These are phyloP conservation scores for Verbascum thapsus DNA, from an alignment of 257 asterid genomes.

Conservation along the genomic window DNA sequence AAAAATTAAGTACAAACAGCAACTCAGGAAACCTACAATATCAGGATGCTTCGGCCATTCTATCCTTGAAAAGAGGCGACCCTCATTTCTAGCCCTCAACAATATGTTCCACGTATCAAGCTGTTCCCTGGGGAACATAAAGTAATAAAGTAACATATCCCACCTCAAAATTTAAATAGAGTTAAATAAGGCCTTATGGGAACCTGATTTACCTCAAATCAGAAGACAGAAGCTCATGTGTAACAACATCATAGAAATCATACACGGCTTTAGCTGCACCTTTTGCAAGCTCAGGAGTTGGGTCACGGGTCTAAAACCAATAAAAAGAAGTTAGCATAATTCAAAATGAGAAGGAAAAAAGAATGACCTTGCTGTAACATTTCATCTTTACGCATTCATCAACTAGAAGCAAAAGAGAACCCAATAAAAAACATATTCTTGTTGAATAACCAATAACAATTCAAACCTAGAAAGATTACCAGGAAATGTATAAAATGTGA, in stretches of 20 bases:
- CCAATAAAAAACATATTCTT: not conserved
- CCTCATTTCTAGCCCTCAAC: constrained; percentile 90
- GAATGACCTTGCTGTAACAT: constrained; percentile 19
- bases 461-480: constrained; percentile 22
- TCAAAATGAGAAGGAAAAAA: constrained; percentile 25
- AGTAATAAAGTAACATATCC: constrained; percentile 7
- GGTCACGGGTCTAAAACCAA: constrained; percentile 61
- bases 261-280: constrained; percentile 92
- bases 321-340: constrained; percentile 27
- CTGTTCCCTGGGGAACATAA: constrained; percentile 66
- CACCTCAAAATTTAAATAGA: constrained; percentile 4
- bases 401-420: constrained; percentile 9
- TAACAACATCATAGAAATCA: constrained; percentile 91
- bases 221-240: constrained; percentile 80
- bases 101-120: constrained; percentile 94
- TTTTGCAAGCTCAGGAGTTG: constrained; percentile 82
- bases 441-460: constrained; percentile 20
- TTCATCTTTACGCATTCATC: constrained; percentile 22
- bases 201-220: constrained; percentile 71
- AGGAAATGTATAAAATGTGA: constrained; percentile 13
- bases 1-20: constrained; percentile 11
- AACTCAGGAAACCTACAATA: constrained; percentile 52
- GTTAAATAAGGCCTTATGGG: constrained; percentile 7
- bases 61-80: constrained; percentile 89
- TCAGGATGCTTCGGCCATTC: constrained; percentile 95